Conservation (phyloP, 2,329 filamentous ascomycete species). For the Ploettnerulaceae sp. region DNA sequence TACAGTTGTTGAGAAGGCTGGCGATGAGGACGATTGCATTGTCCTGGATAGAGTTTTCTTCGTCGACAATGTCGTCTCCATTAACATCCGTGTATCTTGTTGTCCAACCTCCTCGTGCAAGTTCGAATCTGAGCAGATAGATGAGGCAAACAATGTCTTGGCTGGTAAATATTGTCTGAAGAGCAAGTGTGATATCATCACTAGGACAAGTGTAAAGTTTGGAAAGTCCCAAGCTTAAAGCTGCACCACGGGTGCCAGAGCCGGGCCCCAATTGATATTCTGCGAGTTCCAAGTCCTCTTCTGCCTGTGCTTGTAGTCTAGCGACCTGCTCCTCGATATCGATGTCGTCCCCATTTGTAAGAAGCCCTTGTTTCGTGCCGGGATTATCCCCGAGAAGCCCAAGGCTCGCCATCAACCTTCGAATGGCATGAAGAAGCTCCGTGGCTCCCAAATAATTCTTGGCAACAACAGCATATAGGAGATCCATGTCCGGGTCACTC, state of each 20-base stretch:
- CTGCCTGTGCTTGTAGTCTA: slow-evolving; percentile 53
- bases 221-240: slow-evolving; percentile 62
- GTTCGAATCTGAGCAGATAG: slow-evolving; percentile 65
- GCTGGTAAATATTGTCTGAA: slow-evolving; percentile 59
- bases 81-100: slow-evolving; percentile 61
- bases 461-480: slow-evolving; percentile 61
- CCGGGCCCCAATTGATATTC: slow-evolving; percentile 63
- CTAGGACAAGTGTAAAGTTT: slow-evolving; percentile 64
- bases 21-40: slow-evolving; percentile 67
- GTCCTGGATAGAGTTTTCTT: slow-evolving; percentile 52
- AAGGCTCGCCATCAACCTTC: slow-evolving; percentile 63
- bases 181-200: slow-evolving; percentile 53
- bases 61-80: slow-evolving; percentile 43
- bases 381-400: slow-evolving; percentile 42
- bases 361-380: slow-evolving; percentile 23
- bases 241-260: slow-evolving; percentile 55
- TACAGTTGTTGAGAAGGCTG: slow-evolving; percentile 64
- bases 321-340: slow-evolving; percentile 38
- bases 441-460: slow-evolving; percentile 59
- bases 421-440: slow-evolving; percentile 63
- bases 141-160: slow-evolving; percentile 69
- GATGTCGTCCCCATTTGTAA: slow-evolving; percentile 27
- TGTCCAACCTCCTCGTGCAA: slow-evolving; percentile 72
- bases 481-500: slow-evolving; percentile 62
- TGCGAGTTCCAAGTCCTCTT: slow-evolving; percentile 62